Percentiles rank a stretch among this genome's conserved stretches.
These are phyloP conservation scores for Malbranchea cinnamomea DNA, from an alignment of 2,329 filamentous ascomycete species.

Conservation along the genomic window DNA sequence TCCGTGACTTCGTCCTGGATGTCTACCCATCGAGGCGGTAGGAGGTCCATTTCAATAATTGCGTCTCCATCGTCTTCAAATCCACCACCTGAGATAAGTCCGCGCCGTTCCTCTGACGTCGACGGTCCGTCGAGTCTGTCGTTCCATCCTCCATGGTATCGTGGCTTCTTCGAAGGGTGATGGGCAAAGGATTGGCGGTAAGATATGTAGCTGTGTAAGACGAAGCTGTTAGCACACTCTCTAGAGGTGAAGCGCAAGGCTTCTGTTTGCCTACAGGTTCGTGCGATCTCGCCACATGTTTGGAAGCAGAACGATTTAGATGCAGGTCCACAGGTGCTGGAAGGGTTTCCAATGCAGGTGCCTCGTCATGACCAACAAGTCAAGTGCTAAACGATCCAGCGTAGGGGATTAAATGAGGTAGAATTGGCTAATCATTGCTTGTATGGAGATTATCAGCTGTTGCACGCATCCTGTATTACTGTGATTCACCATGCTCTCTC, in stretches of 20 bases:
- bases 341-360: too few relatives aligned
- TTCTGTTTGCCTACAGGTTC: conserved; percentile 57
- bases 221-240: too few relatives aligned
- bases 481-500: too few relatives aligned
- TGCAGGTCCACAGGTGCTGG: conserved; percentile 4
- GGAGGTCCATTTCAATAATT: conserved; percentile 93
- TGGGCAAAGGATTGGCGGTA: conserved; percentile 98
- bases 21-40: conserved; percentile 92
- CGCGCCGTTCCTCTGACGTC: conserved; percentile 53
- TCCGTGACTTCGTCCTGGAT: conserved; percentile 87
- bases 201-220: conserved; percentile 72
- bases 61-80: conserved; percentile 68
- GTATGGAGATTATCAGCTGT: too few relatives aligned
- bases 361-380: too few relatives aligned
- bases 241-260: conserved; percentile 5
- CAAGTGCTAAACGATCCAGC: too few relatives aligned
- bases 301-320: too few relatives aligned
- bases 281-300: conserved; percentile 98
- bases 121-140: conserved; percentile 44
- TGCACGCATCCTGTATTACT: too few relatives aligned
- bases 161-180: conserved; percentile 74
- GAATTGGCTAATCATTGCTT: background rate
- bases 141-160: conserved; percentile 45
- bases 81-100: conserved; percentile 68
- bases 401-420: too few relatives aligned